Base-by-base conservation (phyloP, 1,139 yeast genomes). In the Saccharomycopsis hybrid region DNA sequence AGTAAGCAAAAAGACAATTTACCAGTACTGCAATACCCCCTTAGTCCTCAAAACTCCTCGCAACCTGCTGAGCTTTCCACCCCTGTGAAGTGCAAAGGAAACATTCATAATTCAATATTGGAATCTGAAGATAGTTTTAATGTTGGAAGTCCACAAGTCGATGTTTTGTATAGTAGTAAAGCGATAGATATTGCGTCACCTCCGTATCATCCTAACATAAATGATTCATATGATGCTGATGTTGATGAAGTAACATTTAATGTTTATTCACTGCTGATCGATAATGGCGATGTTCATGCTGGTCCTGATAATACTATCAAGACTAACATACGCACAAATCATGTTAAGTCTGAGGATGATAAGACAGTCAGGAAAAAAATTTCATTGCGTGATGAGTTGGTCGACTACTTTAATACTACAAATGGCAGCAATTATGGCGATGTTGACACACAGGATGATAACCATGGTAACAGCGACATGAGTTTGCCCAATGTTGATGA, bases 361-460 rank as follows among this genome's bases (percentile, higher is more conserved):
- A 31, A 9, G 42, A 9, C 42, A 11, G 13, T 30, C 9, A 42
- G 18, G 37, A 42, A 42, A 31, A 32, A 35, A 35, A 41, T 35
- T 24, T 43, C 46, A 32, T 43, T 43, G 25, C 46, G n/a, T 2
- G 32, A 43, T 35, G 46, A 43, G n/a, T 32, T 43, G n/a, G 5
- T 7, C 4, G 40, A 31, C 28, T 43, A 18, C 11, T 43, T 9
- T 25, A n/a, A 32, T n/a, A 25, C 18, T 3, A 18, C 24, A 8
- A 24, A 11, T 7, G 4, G 7, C 25, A 42, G 29, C 29, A 9
- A 29, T 29, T 8, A 8, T 11, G 11, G 11, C 11, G 35, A 32
- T 32, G 35, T 8, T 8, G 35, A 32, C 35, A 32, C 11, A 32
- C 35, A 32, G 11, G 35, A 32, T 8, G 18, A 18, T 18, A 18